phyloP scores from a whole-genome alignment of 2,329 filamentous ascomycete genomes.

The Penicillium verrucosum region DNA sequence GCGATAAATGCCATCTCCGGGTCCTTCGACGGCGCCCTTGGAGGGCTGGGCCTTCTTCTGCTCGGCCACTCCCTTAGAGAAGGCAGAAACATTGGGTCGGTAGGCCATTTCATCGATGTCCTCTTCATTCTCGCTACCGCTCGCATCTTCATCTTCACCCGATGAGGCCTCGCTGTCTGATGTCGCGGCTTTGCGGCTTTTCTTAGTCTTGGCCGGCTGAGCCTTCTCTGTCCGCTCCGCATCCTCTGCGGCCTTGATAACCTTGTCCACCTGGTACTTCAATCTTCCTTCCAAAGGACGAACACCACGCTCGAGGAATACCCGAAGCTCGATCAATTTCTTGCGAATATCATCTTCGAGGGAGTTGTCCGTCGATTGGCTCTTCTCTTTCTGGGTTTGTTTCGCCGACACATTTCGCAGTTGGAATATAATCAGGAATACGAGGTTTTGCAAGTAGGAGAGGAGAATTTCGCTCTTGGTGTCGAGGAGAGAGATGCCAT shows the following conservation, averaged over 20 bases:
- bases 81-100: slow-evolving; percentile 57
- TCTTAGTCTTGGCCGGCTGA: slow-evolving; percentile 27
- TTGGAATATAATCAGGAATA: slow-evolving; percentile 80
- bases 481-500: slow-evolving; percentile 92
- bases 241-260: slow-evolving; percentile 75
- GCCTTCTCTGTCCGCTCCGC: slow-evolving; percentile 32
- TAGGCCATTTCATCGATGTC: slow-evolving; percentile 60
- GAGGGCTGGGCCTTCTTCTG: slow-evolving; percentile 16
- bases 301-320: slow-evolving; percentile 91
- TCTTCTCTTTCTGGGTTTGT: slow-evolving; percentile 30
- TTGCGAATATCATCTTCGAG: slow-evolving; percentile 68
- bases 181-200: slow-evolving; percentile 29
- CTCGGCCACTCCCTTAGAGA: slow-evolving; percentile 42
- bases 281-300: slow-evolving; percentile 84
- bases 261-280: slow-evolving; percentile 94
- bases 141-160: slow-evolving; percentile 26
- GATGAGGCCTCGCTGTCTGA: slow-evolving; percentile 31
- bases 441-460: slow-evolving; percentile 90
- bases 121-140: slow-evolving; percentile 38
- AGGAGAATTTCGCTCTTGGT: slow-evolving; percentile 96
- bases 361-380: slow-evolving; percentile 32
- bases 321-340: slow-evolving; percentile 85
- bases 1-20: slow-evolving; percentile 70
- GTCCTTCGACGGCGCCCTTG: slow-evolving; percentile 29
- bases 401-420: slow-evolving; percentile 56